These are phyloP conservation scores for Verticillium klebahnii DNA, from an alignment of 2,329 filamentous ascomycete species.

Conservation along the genomic window DNA sequence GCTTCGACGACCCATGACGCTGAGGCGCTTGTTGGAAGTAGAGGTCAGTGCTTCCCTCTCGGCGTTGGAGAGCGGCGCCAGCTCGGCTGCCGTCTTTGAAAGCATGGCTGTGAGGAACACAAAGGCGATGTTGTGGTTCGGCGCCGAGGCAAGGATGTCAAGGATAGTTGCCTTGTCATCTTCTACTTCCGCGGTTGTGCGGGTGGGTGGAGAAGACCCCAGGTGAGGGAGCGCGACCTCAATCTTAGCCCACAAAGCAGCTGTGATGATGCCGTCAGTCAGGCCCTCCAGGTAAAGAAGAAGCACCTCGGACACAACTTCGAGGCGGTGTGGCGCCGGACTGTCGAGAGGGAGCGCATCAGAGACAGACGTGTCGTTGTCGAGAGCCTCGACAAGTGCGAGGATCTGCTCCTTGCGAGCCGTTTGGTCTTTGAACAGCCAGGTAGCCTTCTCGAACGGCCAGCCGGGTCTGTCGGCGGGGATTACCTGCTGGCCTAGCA, in stretches of 20 bases:
- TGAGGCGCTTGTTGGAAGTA: constrained; percentile 9
- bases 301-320: constrained; percentile 67
- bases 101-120: constrained; percentile 82
- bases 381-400: constrained; percentile 61
- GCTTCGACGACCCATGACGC: constrained; percentile 33
- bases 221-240: constrained; percentile 50
- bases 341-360: constrained; percentile 59
- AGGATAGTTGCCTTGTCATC: constrained; percentile 54
- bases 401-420: constrained; percentile 23
- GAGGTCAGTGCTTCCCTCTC: constrained; percentile 28
- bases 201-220: constrained; percentile 18
- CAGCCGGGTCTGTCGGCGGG: constrained; percentile 51
- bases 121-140: constrained; percentile 83
- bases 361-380: constrained; percentile 60
- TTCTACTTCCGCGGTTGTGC: constrained; percentile 18
- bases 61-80: constrained; percentile 34
- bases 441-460: constrained; percentile 49
- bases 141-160: constrained; percentile 66
- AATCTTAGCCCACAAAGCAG: constrained; percentile 64
- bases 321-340: constrained; percentile 63
- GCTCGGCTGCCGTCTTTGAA: constrained; percentile 43
- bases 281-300: constrained; percentile 71
- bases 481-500: constrained; percentile 49
- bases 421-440: constrained; percentile 19
- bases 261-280: constrained; percentile 73